phyloP scores from a whole-genome alignment of 805 yeast genomes.

The Saitoella complicata region DNA sequence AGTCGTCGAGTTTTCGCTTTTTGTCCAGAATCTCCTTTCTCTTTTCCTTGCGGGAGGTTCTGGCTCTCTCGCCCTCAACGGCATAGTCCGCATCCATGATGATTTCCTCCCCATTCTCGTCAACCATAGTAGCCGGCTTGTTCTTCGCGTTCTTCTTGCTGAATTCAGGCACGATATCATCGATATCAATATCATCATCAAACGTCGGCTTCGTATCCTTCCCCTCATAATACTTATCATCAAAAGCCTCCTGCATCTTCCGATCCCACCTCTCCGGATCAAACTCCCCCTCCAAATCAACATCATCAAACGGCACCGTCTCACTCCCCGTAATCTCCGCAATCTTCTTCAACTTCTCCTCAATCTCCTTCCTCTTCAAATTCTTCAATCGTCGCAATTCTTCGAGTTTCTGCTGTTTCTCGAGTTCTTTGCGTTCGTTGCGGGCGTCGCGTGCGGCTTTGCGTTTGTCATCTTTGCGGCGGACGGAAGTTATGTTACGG shows the following conservation, averaged over 20 bases:
- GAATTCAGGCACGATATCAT: conserved; percentile 26
- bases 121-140: conserved; percentile 25
- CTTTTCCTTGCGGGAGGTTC: conserved; percentile 26
- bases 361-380: conserved; percentile 57
- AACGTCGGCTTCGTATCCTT: conserved; percentile 43
- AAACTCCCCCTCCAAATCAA: conserved; percentile 69
- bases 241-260: conserved; percentile 68
- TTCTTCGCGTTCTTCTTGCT: conserved; percentile 34
- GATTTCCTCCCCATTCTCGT: too few species aligned
- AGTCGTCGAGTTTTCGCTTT: conserved; percentile 52
- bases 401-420: conserved; percentile 39
- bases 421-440: conserved; percentile 35
- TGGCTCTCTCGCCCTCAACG: too few species aligned
- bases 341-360: conserved; percentile 51
- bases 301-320: conserved; percentile 31
- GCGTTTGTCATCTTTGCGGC: conserved; percentile 63
- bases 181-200: conserved; percentile 42
- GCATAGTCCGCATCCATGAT: too few species aligned
- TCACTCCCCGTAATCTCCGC: conserved; percentile 56
- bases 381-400: conserved; percentile 56
- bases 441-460: conserved; percentile 68
- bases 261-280: conserved; percentile 78
- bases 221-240: conserved; percentile 58
- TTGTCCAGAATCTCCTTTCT: conserved; percentile 48
- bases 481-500: conserved; percentile 52